Evolutionary conservation across 352 stramenopile genomes (phyloP).

Genomic region (Phytopythium boreale): DNA sequence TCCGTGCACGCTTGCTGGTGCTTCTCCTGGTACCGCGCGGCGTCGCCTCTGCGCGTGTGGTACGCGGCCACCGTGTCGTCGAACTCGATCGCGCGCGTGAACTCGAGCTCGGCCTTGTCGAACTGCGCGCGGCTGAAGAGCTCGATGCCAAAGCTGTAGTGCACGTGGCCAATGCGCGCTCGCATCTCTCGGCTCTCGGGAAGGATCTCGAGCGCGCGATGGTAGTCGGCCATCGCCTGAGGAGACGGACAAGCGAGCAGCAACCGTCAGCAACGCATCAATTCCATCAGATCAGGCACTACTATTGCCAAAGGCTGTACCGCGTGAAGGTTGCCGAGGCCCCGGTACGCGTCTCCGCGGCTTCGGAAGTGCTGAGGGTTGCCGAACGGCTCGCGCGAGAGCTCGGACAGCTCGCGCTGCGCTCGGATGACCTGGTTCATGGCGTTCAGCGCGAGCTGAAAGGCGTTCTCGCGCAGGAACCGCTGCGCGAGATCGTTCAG

Average conservation of each 20-base stretch:
- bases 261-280: neutral
- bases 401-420: conserved; percentile 41
- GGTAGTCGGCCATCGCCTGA: conserved; percentile 77
- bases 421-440: conserved; percentile 78
- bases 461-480: conserved; percentile 54
- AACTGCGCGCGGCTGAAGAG: conserved; percentile 76
- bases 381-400: conserved; percentile 38
- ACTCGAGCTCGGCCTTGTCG: conserved; percentile 75
- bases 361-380: conserved; percentile 64
- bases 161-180: conserved; percentile 64
- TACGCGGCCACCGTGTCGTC: conserved; percentile 56
- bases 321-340: conserved; percentile 67
- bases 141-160: conserved; percentile 81
- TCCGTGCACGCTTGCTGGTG: conserved; percentile 48
- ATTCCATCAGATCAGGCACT: neutral
- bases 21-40: conserved; percentile 70
- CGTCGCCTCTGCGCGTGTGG: conserved; percentile 66
- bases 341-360: conserved; percentile 71
- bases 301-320: conserved; percentile 18
- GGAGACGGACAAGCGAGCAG: neutral
- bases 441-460: conserved; percentile 69
- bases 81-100: conserved; percentile 49
- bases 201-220: conserved; percentile 59
- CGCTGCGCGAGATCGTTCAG: conserved; percentile 67
- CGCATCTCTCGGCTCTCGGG: conserved; percentile 47